These are phyloP conservation scores for Fusarium longipes DNA, from an alignment of 2,329 filamentous ascomycete species.

Conservation along the genomic window DNA sequence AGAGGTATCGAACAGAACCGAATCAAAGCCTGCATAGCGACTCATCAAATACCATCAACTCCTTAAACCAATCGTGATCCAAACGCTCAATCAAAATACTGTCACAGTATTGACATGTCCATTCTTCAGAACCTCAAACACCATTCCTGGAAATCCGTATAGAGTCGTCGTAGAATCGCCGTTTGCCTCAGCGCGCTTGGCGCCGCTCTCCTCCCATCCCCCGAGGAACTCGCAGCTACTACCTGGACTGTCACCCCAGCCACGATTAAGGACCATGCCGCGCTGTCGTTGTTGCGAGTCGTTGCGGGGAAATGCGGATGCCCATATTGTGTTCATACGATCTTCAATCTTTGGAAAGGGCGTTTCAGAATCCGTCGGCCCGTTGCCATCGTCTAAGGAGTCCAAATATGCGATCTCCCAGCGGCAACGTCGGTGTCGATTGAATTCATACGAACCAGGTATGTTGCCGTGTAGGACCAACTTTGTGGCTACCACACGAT, in stretches of 20 bases:
- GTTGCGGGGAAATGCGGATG: conserved; percentile 68
- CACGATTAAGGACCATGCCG: conserved; percentile 90
- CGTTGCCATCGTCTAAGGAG: conserved; percentile 57
- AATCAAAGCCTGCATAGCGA: not conserved
- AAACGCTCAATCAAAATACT: conserved; percentile 70
- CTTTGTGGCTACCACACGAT: conserved; percentile 87
- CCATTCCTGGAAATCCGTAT: conserved; percentile 91
- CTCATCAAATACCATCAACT: conserved; percentile 33
- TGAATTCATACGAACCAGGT: conserved; percentile 96
- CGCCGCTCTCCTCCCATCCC: conserved; percentile 82
- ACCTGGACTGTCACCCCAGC: conserved; percentile 91
- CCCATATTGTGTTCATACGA: conserved; percentile 76
- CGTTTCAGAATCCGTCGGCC: conserved; percentile 77
- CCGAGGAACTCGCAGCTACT: conserved; percentile 88
- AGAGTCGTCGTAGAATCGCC: conserved; percentile 79
- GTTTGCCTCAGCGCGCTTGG: conserved; percentile 64
- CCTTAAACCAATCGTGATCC: not conserved
- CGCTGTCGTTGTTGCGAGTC: conserved; percentile 65
- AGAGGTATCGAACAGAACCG: conserved; percentile 15
- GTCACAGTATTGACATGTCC: conserved; percentile 90
- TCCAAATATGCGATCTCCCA: conserved; percentile 79
- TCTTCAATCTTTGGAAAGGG: conserved; percentile 78
- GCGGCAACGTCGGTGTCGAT: conserved; percentile 87
- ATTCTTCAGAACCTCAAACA: conserved; percentile 97
- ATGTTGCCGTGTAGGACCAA: conserved; percentile 95